phyloP scores from a whole-genome alignment of 1,284 basidiomycete species.

The Tremellales sp. region DNA sequence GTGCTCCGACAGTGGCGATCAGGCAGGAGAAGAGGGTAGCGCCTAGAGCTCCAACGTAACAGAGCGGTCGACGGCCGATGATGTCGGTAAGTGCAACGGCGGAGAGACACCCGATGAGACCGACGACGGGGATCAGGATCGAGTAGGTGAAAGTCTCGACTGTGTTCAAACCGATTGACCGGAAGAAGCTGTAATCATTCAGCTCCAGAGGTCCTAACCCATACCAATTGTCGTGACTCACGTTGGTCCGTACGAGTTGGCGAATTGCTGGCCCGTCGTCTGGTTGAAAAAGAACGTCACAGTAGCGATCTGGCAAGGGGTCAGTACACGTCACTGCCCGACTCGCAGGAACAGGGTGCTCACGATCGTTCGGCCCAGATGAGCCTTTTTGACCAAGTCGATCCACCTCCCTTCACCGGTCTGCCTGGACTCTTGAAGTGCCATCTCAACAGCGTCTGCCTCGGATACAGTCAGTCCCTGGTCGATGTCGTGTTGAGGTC shows the following conservation, averaged over 20 bases:
- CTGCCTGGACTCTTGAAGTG: neutral
- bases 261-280: slow-evolving; percentile 16
- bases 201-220: neutral
- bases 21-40: slow-evolving; percentile 7
- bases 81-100: slow-evolving; percentile 8
- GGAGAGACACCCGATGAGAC: slow-evolving; percentile 5
- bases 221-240: neutral
- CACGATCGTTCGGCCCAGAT: slow-evolving; percentile 8
- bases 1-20: slow-evolving; percentile 10
- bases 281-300: slow-evolving; percentile 16
- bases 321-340: no score
- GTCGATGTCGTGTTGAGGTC: neutral
- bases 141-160: slow-evolving; percentile 13
- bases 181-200: slow-evolving; percentile 5
- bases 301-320: slow-evolving; percentile 1
- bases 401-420: slow-evolving; percentile 5
- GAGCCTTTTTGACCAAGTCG: slow-evolving; percentile 6
- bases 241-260: slow-evolving; percentile 18
- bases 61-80: slow-evolving; percentile 15
- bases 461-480: slow-evolving; percentile 3
- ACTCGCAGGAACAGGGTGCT: slow-evolving; percentile 3
- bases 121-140: slow-evolving; percentile 6
- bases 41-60: slow-evolving; percentile 4
- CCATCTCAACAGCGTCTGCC: neutral
- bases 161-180: slow-evolving; percentile 5